phyloP scores from a whole-genome alignment of 495 filamentous ascomycete species.

The Massariosphaeria phaeospora region DNA sequence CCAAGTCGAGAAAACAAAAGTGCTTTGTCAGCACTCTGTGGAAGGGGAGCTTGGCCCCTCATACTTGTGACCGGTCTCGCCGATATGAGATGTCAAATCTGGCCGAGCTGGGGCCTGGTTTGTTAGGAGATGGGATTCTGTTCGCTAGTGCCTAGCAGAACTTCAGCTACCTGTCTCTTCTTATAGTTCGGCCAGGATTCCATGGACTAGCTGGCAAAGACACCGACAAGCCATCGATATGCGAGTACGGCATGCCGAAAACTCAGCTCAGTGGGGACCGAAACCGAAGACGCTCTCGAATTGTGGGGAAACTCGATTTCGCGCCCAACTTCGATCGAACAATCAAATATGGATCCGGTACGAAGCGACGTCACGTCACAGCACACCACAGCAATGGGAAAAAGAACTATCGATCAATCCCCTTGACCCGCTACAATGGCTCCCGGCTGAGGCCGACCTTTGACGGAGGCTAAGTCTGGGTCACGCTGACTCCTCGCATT shows the following conservation, averaged over 20 bases:
- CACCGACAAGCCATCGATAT: constrained; percentile 12
- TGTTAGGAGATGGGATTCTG: too few species aligned
- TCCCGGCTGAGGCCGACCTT: constrained; percentile 12
- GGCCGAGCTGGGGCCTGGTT: too few species aligned
- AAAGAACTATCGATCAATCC: not conserved
- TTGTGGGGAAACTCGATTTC: not conserved
- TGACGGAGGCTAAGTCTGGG: constrained; percentile 7
- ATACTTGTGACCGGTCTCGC: constrained; percentile 7
- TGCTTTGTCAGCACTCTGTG: constrained; percentile 26
- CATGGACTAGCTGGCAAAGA: not conserved
- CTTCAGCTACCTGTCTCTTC: not conserved
- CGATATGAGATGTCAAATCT: too few species aligned
- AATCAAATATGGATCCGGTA: not conserved
- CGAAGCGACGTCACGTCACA: not conserved
- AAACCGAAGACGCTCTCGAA: too few species aligned
- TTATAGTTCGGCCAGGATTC: not conserved
- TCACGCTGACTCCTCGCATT: constrained; percentile 18
- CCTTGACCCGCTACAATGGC: not conserved
- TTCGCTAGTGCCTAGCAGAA: not conserved
- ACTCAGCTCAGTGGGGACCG: too few species aligned
- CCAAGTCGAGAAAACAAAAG: constrained; percentile 35
- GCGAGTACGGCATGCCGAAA: constrained; percentile 1
- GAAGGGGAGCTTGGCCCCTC: constrained; percentile 2
- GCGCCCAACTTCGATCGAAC: not conserved
- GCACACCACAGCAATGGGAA: not conserved